Conservation (phyloP, 768 basidiomycete genomes). For the Tylopilus subfusipes region DNA sequence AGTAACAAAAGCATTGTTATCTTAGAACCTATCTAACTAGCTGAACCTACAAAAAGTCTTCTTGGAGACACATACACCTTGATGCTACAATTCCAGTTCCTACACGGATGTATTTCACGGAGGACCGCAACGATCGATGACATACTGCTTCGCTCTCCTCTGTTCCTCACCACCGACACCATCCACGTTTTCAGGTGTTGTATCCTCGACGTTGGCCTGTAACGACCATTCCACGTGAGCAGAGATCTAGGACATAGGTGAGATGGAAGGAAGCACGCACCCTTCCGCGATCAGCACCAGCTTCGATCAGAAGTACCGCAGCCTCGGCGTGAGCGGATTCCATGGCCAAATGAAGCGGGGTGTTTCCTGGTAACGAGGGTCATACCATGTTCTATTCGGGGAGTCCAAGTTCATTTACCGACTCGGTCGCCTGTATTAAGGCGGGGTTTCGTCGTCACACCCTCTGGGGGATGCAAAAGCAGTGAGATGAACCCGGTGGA, state of each 20-base stretch:
- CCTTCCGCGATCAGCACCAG: conserved; percentile 87
- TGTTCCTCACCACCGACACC: conserved; percentile 92
- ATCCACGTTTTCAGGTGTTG: conserved; percentile 82
- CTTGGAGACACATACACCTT: not conserved
- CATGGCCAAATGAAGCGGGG: conserved; percentile 95
- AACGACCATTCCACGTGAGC: not conserved
- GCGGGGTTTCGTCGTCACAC: conserved; percentile 61
- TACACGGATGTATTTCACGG: conserved; percentile 11
- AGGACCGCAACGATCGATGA: conserved; percentile 66
- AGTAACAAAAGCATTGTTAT: not conserved
- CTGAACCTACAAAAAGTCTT: not conserved
- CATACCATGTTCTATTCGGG: not conserved
- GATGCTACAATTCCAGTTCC: not conserved
- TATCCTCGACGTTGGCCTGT: conserved; percentile 79
- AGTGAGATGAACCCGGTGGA: conserved; percentile 85
- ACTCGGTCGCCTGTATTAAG: conserved; percentile 84
- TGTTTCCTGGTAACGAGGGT: conserved; percentile 63
- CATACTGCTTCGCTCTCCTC: conserved; percentile 70
- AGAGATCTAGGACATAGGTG: not conserved
- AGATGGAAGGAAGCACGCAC: conserved; percentile 44
- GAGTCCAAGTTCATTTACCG: conserved; percentile 40
- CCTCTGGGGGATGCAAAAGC: conserved; percentile 80
- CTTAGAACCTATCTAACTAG: not conserved
- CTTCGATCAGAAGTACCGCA: conserved; percentile 88
- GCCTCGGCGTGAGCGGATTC: conserved; percentile 92